Percentiles rank a stretch among this genome's conserved stretches.
Evolutionary conservation across 306 rosid genomes (phyloP).

Genomic region (Dalbergia cochinchinensis): DNA sequence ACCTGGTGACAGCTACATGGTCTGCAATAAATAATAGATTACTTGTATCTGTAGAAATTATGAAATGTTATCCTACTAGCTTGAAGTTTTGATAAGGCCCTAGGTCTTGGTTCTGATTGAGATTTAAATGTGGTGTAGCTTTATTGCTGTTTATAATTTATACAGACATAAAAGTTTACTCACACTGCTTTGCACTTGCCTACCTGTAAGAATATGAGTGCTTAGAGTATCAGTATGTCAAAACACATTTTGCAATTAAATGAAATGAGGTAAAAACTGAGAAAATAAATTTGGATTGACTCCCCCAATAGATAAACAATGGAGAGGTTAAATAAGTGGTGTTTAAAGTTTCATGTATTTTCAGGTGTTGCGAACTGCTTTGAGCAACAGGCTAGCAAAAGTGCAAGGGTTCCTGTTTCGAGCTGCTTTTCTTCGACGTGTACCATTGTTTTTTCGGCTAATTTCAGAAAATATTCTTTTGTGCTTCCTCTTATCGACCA

Average conservation of each 20-base stretch:
- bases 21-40: constrained; percentile 17
- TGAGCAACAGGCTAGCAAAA: constrained; percentile 99
- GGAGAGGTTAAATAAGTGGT: constrained; percentile 27
- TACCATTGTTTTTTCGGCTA: constrained; percentile 82
- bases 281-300: constrained; percentile 8
- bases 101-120: background rate
- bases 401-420: constrained; percentile 99
- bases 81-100: background rate
- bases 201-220: constrained; percentile 28
- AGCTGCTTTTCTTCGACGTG: constrained; percentile 98
- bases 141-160: constrained; percentile 1
- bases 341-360: constrained; percentile 42
- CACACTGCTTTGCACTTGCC: constrained; percentile 23
- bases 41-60: background rate
- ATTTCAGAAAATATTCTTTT: constrained; percentile 90
- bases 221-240: constrained; percentile 15
- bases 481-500: constrained; percentile 87
- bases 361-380: constrained; percentile 88
- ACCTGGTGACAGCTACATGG: background rate
- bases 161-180: background rate
- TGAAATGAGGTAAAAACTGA: constrained; percentile 11
- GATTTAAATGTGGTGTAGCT: background rate
- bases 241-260: constrained; percentile 20
- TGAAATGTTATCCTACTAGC: background rate
- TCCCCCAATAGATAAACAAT: background rate